phyloP scores from a whole-genome alignment of 306 rosid species.

The Medicago ruthenica region DNA sequence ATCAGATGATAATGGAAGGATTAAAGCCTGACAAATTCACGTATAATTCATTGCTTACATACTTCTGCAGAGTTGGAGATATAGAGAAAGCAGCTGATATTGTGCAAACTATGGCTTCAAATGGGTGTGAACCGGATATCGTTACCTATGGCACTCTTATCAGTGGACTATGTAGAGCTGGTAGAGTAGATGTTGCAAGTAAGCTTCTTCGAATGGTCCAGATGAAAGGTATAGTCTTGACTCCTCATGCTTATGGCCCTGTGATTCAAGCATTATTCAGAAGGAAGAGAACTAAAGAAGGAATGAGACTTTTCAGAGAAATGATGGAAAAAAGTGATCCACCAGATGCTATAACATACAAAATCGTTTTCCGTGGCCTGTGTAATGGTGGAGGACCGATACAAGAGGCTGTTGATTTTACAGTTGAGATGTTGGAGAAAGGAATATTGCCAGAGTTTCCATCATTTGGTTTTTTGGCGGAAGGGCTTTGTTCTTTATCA shows the following conservation, averaged over 20 bases:
- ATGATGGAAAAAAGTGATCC: conserved; percentile 81
- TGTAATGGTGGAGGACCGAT: conserved; percentile 92
- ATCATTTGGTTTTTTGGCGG: conserved; percentile 76
- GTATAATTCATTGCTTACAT: conserved; percentile 79
- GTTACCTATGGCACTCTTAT: conserved; percentile 83
- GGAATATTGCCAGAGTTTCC: conserved; percentile 74
- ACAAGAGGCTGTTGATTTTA: conserved; percentile 84
- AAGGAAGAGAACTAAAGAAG: conserved; percentile 79
- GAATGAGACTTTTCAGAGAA: conserved; percentile 86
- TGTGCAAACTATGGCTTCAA: conserved; percentile 80
- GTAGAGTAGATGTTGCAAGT: conserved; percentile 79
- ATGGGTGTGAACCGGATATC: conserved; percentile 86
- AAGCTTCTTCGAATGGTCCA: conserved; percentile 85
- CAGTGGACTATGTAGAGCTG: conserved; percentile 85
- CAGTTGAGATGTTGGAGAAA: conserved; percentile 75
- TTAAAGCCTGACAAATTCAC: conserved; percentile 87
- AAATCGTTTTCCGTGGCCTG: conserved; percentile 83
- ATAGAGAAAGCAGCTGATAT: conserved; percentile 86
- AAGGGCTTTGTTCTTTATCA: conserved; percentile 83
- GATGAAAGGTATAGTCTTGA: conserved; percentile 84
- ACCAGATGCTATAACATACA: conserved; percentile 78
- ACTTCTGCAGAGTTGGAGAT: conserved; percentile 77
- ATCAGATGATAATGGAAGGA: conserved; percentile 98
- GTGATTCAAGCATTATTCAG: conserved; percentile 73
- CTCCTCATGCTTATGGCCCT: conserved; percentile 84